Percentiles rank a stretch among this genome's conserved stretches.
Conservation (phyloP, 352 stramenopile genomes). For the Phytopythium litorale region DNA sequence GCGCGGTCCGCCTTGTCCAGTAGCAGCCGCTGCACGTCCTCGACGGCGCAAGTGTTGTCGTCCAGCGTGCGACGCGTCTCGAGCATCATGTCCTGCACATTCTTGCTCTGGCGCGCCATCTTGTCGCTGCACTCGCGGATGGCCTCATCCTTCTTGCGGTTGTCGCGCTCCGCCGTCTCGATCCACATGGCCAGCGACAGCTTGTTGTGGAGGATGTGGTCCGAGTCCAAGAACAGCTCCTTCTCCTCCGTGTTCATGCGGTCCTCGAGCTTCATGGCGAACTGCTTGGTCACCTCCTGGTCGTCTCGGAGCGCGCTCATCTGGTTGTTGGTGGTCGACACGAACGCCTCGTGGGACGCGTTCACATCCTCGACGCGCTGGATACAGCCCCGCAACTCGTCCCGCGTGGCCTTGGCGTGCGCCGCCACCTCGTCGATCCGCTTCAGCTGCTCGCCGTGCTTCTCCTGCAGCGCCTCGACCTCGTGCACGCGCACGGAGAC, state of each 20-base stretch:
- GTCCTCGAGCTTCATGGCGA: conserved; percentile 81
- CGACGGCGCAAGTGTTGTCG: conserved; percentile 81
- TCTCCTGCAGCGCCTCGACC: conserved; percentile 50
- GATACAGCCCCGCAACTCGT: conserved; percentile 47
- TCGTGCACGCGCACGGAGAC: conserved; percentile 60
- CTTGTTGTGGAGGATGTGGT: conserved; percentile 78
- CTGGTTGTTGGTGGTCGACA: conserved; percentile 44
- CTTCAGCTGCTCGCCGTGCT: conserved; percentile 65
- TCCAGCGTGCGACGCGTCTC: conserved; percentile 76
- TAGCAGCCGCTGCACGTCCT: conserved; percentile 76
- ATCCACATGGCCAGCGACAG: conserved; percentile 81
- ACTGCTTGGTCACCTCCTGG: conserved; percentile 75
- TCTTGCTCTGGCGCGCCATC: conserved; percentile 75
- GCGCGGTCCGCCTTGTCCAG: conserved; percentile 76
- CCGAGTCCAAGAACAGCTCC: conserved; percentile 72
- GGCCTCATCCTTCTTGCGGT: conserved; percentile 62
- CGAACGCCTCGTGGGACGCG: conserved; percentile 44
- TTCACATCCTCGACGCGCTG: conserved; percentile 43
- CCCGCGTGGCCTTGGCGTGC: conserved; percentile 39
- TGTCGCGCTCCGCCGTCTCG: conserved; percentile 67
- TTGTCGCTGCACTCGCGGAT: conserved; percentile 80
- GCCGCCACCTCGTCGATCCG: conserved; percentile 64
- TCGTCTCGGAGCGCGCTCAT: conserved; percentile 50
- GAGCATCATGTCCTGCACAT: conserved; percentile 86
- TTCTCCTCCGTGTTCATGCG: conserved; percentile 82